Evolutionary conservation across 139 green algal genomes (phyloP), one percentile per base, ranked within the genome.

Genomic region (Ettlia oleoabundans): DNA sequence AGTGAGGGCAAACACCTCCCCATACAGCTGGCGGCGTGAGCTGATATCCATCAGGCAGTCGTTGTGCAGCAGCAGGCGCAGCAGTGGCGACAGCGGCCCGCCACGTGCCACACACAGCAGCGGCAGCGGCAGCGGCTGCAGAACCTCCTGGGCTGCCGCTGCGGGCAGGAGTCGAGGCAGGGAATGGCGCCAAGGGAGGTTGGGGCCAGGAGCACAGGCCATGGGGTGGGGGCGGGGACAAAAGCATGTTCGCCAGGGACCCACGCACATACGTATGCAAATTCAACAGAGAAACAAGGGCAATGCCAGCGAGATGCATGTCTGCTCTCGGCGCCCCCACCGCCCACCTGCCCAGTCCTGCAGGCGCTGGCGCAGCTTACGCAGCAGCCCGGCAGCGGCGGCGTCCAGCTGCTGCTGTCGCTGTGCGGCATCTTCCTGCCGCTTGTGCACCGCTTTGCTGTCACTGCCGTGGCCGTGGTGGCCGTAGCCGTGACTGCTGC

Each of bases 31-130:
- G 18, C 79, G 38, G 28, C 79, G 79, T 2, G 35, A 33, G 30
- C 30, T 67, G 28, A 84, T 47, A 15, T 84, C 79, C 66, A 84
- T 80, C n/a, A 84, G 67, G 32, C 42, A 51, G 67, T 78, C 78
- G 53, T 84, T 84, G 24, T 47, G 30, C 35, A 83, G 79, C 66
- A 84, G 79, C 79, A 76, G n/a, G 71, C 79, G 79, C 40, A 84
- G 79, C 43, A 70, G 69, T 8, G 79, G 64, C 1, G 66, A 43
- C 58, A 84, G 71, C 26, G 79, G 66, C 26, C 79, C 67, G 8
- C 66, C 79, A 4, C 26, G 85, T 83, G 89, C 68, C 41, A 79
- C 58, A 22, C 33, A 24, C 55, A 84, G 70, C 71, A 79, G 64
- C 42, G 40, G 32, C 55, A 84, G 79, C 47, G 79, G 66, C 53